Evolutionary conservation across 2,329 filamentous ascomycete genomes (phyloP).

Genomic region (Aspergillus neotritici): DNA sequence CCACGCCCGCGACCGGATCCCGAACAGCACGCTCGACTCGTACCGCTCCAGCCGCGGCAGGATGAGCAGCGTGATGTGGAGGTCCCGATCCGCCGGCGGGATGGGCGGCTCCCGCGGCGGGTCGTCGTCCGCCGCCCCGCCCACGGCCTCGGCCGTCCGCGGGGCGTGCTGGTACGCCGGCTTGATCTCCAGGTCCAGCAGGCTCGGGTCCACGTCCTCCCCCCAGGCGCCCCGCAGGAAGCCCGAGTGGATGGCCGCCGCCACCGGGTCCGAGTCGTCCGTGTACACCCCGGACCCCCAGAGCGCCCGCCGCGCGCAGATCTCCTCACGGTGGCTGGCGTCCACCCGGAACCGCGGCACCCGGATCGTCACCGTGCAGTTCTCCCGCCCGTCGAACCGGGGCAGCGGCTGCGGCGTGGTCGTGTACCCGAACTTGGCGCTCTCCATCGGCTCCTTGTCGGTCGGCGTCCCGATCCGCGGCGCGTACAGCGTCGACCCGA

Average conservation of each 20-base stretch:
- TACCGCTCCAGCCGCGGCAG: constrained; percentile 76
- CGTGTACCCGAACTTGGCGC: constrained; percentile 53
- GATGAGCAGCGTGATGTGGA: constrained; percentile 81
- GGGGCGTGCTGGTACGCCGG: constrained; percentile 43
- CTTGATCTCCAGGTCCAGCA: constrained; percentile 56
- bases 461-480: constrained; percentile 54
- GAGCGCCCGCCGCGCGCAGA: constrained; percentile 70
- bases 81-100: constrained; percentile 63
- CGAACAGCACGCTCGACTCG: constrained; percentile 66
- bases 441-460: constrained; percentile 35
- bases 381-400: constrained; percentile 69
- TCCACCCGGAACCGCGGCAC: constrained; percentile 74
- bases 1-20: constrained; percentile 76
- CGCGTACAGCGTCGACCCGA: constrained; percentile 79
- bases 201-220: constrained; percentile 64
- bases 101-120: constrained; percentile 36
- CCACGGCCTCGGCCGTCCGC: constrained; percentile 34
- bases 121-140: constrained; percentile 17
- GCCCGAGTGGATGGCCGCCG: constrained; percentile 85
- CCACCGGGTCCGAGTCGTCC: constrained; percentile 89
- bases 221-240: constrained; percentile 88
- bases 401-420: constrained; percentile 68
- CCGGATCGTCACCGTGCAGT: constrained; percentile 84
- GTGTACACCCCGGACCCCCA: constrained; percentile 96
- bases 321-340: constrained; percentile 67